phyloP scores from a whole-genome alignment of 140 eudicot species.

The Anethum foeniculum region DNA sequence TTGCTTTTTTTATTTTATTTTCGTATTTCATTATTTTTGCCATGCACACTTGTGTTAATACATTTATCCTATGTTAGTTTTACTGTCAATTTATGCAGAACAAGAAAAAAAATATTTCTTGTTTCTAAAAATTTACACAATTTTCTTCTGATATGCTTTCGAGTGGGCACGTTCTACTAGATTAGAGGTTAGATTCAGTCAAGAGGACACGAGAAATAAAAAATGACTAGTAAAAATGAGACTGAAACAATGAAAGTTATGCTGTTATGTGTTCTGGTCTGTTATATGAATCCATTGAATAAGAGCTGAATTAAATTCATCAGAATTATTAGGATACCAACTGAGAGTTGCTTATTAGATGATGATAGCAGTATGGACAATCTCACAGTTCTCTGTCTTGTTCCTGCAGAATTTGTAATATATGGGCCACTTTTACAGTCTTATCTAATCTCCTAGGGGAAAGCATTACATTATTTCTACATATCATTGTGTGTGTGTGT shows the following conservation, averaged over 20 bases:
- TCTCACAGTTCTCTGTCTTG: not conserved
- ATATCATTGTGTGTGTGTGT: not conserved
- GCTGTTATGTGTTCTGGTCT: not conserved
- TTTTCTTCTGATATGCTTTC: too few species aligned
- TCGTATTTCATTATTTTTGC: not conserved
- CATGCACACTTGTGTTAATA: not conserved
- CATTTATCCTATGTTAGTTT: not conserved
- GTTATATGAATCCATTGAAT: not conserved
- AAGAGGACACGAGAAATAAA: too few species aligned
- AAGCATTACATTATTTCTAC: not conserved
- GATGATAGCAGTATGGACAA: not conserved
- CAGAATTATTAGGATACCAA: not conserved
- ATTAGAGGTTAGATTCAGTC: not conserved
- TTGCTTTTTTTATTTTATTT: not conserved
- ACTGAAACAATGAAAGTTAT: too few species aligned
- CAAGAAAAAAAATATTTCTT: too few species aligned
- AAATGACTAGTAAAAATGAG: too few species aligned
- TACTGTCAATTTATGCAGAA: too few species aligned
- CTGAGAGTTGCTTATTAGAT: not conserved
- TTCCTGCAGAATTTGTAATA: not conserved
- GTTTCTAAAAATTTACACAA: too few species aligned
- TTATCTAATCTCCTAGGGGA: not conserved
- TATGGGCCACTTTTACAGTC: not conserved
- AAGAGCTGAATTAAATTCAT: not conserved
- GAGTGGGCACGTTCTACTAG: not conserved